These are phyloP conservation scores for Termitomyces sp. DNA, from an alignment of 768 basidiomycete genomes.

Conservation along the genomic window DNA sequence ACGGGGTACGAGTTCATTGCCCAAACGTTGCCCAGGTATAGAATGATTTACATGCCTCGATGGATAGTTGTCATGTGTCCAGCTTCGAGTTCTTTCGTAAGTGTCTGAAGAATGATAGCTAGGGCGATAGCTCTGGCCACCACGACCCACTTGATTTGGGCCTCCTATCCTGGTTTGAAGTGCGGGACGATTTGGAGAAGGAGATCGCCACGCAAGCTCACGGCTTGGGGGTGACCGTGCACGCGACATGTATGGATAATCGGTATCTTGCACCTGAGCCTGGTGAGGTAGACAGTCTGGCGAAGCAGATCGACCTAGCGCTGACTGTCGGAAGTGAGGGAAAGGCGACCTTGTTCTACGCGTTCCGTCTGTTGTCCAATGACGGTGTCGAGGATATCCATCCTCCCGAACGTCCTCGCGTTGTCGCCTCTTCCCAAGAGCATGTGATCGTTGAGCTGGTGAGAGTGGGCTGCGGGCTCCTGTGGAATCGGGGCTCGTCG, in stretches of 20 bases:
- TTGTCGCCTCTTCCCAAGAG: constrained; percentile 15
- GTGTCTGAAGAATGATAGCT: constrained; percentile 3
- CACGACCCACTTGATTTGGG: neutral
- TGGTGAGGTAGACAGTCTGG: neutral
- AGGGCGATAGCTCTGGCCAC: constrained; percentile 13
- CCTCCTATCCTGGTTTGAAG: constrained; percentile 13
- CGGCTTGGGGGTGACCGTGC: neutral
- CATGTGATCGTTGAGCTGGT: neutral
- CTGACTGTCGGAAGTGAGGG: neutral
- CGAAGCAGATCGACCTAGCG: neutral
- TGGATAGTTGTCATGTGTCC: neutral
- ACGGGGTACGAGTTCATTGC: constrained; percentile 1
- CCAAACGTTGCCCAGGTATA: neutral
- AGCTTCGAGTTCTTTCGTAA: constrained; percentile 1
- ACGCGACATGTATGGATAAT: neutral
- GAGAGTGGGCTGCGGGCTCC: neutral
- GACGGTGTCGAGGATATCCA: constrained; percentile 16
- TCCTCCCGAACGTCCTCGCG: constrained; percentile 13
- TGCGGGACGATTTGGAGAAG: constrained; percentile 14
- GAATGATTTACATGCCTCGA: neutral
- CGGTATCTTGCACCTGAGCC: neutral
- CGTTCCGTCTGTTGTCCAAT: constrained; percentile 8
- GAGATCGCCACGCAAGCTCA: constrained; percentile 12
- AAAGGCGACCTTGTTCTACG: constrained; percentile 2
- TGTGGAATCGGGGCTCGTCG: neutral